These are phyloP conservation scores for Lipomyces chichibuensis DNA, from an alignment of 805 yeast genomes.

Conservation along the genomic window DNA sequence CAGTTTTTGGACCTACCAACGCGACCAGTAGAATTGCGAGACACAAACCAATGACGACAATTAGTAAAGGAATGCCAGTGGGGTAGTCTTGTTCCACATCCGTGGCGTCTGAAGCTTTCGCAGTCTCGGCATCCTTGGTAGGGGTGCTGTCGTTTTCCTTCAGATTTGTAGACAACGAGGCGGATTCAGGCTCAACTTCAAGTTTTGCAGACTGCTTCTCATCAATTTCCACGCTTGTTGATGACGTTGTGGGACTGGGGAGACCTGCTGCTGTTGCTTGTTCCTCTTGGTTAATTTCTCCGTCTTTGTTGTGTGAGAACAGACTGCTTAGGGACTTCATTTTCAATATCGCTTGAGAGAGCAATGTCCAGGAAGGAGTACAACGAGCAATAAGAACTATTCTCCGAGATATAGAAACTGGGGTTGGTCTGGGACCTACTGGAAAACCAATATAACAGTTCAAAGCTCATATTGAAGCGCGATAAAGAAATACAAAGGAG, in stretches of 20 bases:
- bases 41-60: constrained; percentile 10
- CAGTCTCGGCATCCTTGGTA: neutral
- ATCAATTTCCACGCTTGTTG: neutral
- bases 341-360: too few species aligned
- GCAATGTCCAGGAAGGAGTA: too few species aligned
- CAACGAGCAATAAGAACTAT: too few species aligned
- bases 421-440: too few species aligned
- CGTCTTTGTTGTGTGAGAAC: neutral
- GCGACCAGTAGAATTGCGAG: constrained; percentile 18
- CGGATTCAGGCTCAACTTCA: neutral
- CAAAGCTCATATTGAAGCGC: too few species aligned
- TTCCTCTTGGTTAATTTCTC: neutral
- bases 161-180: neutral
- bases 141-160: neutral
- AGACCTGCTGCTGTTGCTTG: neutral
- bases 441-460: too few species aligned
- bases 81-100: neutral
- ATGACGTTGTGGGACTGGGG: neutral
- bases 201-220: neutral
- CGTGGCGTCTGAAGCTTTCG: neutral
- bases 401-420: too few species aligned
- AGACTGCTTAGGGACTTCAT: neutral
- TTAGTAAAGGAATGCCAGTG: neutral
- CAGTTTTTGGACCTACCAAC: constrained; percentile 9
- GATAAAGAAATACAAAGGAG: too few species aligned